Evolutionary conservation across 2,329 filamentous ascomycete species (phyloP).

Genomic region (Epichloe bromicola): DNA sequence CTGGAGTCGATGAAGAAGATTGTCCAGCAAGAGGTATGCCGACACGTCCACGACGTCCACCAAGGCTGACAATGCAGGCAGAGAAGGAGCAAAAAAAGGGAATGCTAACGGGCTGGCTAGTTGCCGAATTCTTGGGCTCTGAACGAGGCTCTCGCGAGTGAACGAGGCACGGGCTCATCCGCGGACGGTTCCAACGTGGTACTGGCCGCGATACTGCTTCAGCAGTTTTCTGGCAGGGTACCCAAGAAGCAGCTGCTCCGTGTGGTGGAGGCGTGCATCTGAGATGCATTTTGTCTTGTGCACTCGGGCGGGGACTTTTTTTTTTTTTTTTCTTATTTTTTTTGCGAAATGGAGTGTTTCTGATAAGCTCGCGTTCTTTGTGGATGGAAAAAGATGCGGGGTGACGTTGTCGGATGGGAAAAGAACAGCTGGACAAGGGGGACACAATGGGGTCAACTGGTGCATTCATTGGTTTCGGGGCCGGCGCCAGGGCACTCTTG

Average conservation of each 20-base stretch:
- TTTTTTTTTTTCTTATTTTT: accelerated
- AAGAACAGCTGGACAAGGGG: too few species aligned
- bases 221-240: slow-evolving; percentile 14
- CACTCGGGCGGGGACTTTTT: too few species aligned
- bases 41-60: background rate
- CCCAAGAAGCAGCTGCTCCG: slow-evolving; percentile 14
- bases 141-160: slow-evolving; percentile 12
- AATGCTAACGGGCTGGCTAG: slow-evolving; percentile 5
- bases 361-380: too few species aligned
- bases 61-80: background rate
- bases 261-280: slow-evolving; percentile 14
- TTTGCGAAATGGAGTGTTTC: too few species aligned
- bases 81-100: background rate
- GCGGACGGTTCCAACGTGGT: slow-evolving; percentile 14
- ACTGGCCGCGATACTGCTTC: slow-evolving; percentile 13
- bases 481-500: too few species aligned
- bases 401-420: too few species aligned
- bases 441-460: too few species aligned
- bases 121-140: slow-evolving; percentile 16
- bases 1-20: slow-evolving; percentile 10
- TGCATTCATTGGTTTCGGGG: too few species aligned
- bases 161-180: slow-evolving; percentile 8
- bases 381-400: too few species aligned
- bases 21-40: slow-evolving; percentile 13
- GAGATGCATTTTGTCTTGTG: background rate